Conservation (phyloP, 371 early-diverging fungal genomes). For the Mortierella sp. region DNA sequence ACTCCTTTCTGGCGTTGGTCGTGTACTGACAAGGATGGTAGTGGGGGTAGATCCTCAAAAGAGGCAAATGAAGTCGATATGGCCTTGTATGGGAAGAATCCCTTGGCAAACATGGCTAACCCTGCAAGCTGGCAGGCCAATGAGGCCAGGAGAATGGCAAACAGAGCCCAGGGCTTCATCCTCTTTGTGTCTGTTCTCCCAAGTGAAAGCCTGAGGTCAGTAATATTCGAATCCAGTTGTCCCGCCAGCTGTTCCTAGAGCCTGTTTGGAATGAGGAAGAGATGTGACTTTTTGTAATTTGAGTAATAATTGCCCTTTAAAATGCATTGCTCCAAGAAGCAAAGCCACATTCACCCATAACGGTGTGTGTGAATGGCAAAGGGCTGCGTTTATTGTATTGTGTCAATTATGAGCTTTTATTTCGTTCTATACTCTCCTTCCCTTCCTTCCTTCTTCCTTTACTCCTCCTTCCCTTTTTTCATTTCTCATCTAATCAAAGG, state of each 20-base stretch:
- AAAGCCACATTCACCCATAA: no score
- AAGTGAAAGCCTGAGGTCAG: not conserved
- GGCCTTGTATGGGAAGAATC: slow-evolving; percentile 85
- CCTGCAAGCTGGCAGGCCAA: slow-evolving; percentile 68
- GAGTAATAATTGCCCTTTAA: no score
- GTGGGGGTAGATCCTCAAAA: slow-evolving; percentile 53
- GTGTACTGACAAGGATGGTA: slow-evolving; percentile 21
- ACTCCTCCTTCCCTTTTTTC: not conserved
- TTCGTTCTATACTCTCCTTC: not conserved
- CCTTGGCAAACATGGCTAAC: slow-evolving; percentile 74
- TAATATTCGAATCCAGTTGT: not conserved
- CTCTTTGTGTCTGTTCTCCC: not conserved
- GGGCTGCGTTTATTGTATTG: no score
- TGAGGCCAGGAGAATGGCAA: slow-evolving; percentile 42
- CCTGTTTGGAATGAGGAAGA: no score
- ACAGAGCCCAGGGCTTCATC: slow-evolving; percentile 43
- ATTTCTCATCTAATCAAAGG: not conserved
- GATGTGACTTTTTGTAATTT: no score
- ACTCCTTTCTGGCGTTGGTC: not conserved
- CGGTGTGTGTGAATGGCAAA: no score
- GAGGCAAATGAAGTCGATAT: slow-evolving; percentile 73
- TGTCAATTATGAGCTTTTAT: no score
- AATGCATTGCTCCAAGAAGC: no score
- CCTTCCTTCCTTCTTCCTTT: not conserved
- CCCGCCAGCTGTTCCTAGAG: no score